These are phyloP conservation scores for Apiotrichum mycotoxinovorans DNA, from an alignment of 1,284 basidiomycete genomes.

Conservation along the genomic window DNA sequence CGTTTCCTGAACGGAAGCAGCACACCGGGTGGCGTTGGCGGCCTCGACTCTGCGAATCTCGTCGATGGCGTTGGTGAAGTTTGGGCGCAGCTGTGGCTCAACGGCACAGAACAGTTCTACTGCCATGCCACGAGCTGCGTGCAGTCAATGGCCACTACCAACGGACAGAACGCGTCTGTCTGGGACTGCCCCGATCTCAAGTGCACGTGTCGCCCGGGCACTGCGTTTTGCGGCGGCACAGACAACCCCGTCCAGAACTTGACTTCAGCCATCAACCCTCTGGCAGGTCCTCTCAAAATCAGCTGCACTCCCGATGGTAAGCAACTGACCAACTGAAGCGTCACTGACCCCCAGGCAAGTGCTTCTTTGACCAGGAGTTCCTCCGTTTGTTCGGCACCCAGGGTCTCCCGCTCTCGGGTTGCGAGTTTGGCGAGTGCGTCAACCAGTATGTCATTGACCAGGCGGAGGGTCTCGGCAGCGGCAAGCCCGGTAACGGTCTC, in stretches of 20 bases:
- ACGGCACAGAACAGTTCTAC: slow-evolving; percentile 74
- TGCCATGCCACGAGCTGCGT: slow-evolving; percentile 68
- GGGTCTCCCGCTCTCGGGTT: slow-evolving; percentile 67
- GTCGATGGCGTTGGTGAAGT: slow-evolving; percentile 58
- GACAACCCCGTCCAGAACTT: slow-evolving; percentile 47
- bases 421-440: slow-evolving; percentile 81
- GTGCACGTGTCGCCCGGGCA: slow-evolving; percentile 67
- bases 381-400: slow-evolving; percentile 68
- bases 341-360: slow-evolving; percentile 46
- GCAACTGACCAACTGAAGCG: background rate
- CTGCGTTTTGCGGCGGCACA: slow-evolving; percentile 68
- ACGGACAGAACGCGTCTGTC: slow-evolving; percentile 28
- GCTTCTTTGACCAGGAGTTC: slow-evolving; percentile 69
- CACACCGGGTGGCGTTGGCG: slow-evolving; percentile 55
- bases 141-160: slow-evolving; percentile 53
- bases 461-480: slow-evolving; percentile 30
- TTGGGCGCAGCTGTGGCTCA: slow-evolving; percentile 75
- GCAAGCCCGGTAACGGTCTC: slow-evolving; percentile 44
- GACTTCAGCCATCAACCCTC: slow-evolving; percentile 54
- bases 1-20: slow-evolving; percentile 66
- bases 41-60: slow-evolving; percentile 20
- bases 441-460: slow-evolving; percentile 69
- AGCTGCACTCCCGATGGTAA: slow-evolving; percentile 56
- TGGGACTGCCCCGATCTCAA: slow-evolving; percentile 69
- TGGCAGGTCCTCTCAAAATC: slow-evolving; percentile 54